Base-by-base conservation (phyloP, 805 yeast species). In the Wickerhamomyces tratensis region DNA sequence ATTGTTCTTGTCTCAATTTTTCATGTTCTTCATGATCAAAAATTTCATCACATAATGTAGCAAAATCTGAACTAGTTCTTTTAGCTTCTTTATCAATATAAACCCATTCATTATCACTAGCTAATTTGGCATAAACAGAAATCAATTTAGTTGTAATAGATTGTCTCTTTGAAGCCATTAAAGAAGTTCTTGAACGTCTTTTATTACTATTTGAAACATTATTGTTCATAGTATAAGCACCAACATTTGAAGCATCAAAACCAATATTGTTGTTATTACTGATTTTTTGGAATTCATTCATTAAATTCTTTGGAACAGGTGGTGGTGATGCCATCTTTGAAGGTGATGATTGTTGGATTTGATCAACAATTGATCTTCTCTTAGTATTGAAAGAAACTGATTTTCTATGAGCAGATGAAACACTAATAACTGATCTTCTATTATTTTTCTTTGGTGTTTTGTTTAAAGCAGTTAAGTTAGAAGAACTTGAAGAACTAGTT, bases 21-120 rank as follows among this genome's bases (percentile, higher is more conserved):
- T 78, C 84, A 41, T 71, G 76, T 49, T 71, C 73, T 53, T 81
- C 88, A 58, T 81, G 83, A 52, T 76, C 82, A 67, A 83, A 83
- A 44, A 83, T 76, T 59, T 76, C 79, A 62, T 83, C 91, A 66
- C 87, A 81, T 37, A 83, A 65, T 3, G 83, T 74, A 11, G 88
- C 93, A 66, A 83, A 83, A 47, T 83, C 84, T 13, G 86, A 79
- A 34, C 86, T 78, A 2, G 89, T 81, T 60, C 93, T 71, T 61
- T 76, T 81, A 6, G 87, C 79, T 57, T 79, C 86, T 52, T 74
- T 77, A 52, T 81, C 85, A 60, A 82, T 74, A 51, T 74, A 74
- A 51, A 78, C 83, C 78, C 86, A 76, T 46, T 77, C 83, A 36
- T 73, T 69, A 42, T 68, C 71, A 38, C 71, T 71, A 4, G 86